phyloP scores from a whole-genome alignment of 1,284 basidiomycete species.

The Golubevia pallescens region DNA sequence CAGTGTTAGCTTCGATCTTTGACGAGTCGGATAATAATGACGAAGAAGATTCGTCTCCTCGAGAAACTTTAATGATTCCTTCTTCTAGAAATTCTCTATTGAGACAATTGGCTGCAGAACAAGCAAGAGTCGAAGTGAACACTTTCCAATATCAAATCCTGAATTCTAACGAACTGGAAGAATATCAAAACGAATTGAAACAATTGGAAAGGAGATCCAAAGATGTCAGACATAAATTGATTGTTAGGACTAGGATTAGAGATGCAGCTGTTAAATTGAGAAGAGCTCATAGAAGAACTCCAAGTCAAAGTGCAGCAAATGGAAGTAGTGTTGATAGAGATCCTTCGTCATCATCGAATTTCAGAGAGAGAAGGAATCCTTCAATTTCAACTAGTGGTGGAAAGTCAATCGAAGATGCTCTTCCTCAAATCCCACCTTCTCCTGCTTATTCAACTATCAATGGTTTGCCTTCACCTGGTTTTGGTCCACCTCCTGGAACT shows the following conservation, averaged over 20 bases:
- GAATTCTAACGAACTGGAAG: conserved; percentile 27
- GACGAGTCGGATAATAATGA: too few relatives aligned
- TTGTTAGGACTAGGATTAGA: conserved; percentile 39
- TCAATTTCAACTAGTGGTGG: too few relatives aligned
- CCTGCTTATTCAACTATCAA: neutral
- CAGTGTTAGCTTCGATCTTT: too few relatives aligned
- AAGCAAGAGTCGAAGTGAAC: too few relatives aligned
- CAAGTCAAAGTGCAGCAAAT: neutral
- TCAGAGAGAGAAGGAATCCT: neutral
- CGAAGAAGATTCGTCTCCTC: too few relatives aligned
- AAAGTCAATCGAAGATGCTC: too few relatives aligned
- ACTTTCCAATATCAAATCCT: too few relatives aligned
- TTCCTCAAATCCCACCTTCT: neutral
- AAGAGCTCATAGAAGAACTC: conserved; percentile 22
- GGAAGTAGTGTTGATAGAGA: neutral
- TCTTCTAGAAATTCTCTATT: too few relatives aligned
- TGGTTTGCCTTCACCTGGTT: neutral
- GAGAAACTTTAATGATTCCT: too few relatives aligned
- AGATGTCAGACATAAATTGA: conserved; percentile 33
- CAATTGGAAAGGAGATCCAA: conserved; percentile 27
- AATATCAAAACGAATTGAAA: conserved; percentile 32
- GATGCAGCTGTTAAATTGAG: conserved; percentile 47
- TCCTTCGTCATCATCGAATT: conserved; percentile 1
- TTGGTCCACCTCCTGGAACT: neutral
- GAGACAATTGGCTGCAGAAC: too few relatives aligned